Evolutionary conservation across 2,329 filamentous ascomycete genomes (phyloP).

Genomic region (Pseudogymnoascus sp.): DNA sequence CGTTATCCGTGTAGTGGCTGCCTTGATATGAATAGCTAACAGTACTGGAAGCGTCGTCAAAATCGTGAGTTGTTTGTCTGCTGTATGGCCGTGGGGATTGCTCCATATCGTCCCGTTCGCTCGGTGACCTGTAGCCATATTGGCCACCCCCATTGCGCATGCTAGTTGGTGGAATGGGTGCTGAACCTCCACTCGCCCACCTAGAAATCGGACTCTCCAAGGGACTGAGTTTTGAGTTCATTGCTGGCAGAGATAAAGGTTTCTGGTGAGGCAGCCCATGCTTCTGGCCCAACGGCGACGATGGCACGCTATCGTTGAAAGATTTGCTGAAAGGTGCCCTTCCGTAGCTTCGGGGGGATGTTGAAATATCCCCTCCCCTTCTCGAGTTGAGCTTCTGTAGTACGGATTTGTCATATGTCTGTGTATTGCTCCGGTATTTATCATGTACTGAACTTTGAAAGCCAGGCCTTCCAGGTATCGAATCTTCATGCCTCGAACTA

Average conservation of each 20-base stretch:
- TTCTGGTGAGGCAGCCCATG: conserved; percentile 25
- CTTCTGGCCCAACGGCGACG: conserved; percentile 24
- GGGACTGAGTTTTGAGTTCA: conserved; percentile 21
- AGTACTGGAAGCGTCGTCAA: conserved; percentile 43
- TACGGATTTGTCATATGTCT: conserved; percentile 31
- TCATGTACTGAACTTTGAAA: conserved; percentile 30
- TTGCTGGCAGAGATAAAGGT: conserved; percentile 28
- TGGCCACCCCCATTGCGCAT: conserved; percentile 19
- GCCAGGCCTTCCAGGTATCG: conserved; percentile 15
- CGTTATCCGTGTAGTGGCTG: conserved; percentile 40
- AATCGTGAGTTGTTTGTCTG: conserved; percentile 23
- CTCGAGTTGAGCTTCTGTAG: conserved; percentile 28
- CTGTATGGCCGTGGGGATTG: conserved; percentile 23
- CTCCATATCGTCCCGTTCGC: conserved; percentile 24
- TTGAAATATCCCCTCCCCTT: conserved; percentile 25
- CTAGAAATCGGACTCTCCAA: conserved; percentile 24
- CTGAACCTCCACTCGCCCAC: conserved; percentile 25
- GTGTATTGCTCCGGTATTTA: conserved; percentile 26
- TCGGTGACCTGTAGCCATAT: conserved; percentile 24
- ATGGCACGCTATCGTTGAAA: conserved; percentile 26
- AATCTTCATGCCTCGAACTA: conserved; percentile 18
- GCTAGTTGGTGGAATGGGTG: conserved; percentile 22
- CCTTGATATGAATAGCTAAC: conserved; percentile 46
- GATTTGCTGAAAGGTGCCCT: conserved; percentile 25
- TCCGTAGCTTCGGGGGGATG: conserved; percentile 24